Percentiles rank a stretch among this genome's conserved stretches.
phyloP scores from a whole-genome alignment of 2,329 filamentous ascomycete genomes.

The Xylaria multiplex region DNA sequence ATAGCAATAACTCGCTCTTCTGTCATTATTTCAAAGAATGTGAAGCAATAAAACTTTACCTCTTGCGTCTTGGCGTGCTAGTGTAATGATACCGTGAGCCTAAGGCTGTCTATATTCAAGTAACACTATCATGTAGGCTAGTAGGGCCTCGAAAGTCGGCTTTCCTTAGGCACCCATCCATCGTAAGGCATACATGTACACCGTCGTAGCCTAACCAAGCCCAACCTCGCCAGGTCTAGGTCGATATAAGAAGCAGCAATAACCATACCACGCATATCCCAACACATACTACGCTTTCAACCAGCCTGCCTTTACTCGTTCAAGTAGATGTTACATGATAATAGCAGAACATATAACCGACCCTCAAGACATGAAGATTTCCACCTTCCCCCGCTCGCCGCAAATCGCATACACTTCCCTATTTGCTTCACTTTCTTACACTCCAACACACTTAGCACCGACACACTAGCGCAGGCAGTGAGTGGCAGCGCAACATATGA shows the following conservation, averaged over 20 bases:
- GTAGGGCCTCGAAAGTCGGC: neutral
- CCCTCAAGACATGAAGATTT: conserved; percentile 1
- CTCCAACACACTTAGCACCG: neutral
- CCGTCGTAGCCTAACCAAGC: neutral
- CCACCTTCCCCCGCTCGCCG: conserved; percentile 10
- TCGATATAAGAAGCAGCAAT: conserved; percentile 3
- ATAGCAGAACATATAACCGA: conserved; percentile 4
- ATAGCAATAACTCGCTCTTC: neutral
- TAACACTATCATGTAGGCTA: conserved; percentile 6
- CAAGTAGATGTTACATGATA: neutral
- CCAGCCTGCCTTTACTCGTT: no score
- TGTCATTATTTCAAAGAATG: neutral
- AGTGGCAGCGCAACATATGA: no score
- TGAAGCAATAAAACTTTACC: neutral
- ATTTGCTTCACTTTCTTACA: neutral
- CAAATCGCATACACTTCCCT: neutral
- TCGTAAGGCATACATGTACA: conserved; percentile 5
- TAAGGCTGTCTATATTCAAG: neutral
- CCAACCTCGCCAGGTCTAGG: neutral
- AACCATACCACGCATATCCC: neutral
- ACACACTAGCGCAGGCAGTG: no score
- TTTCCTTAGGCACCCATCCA: neutral
- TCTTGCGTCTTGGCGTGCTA: neutral
- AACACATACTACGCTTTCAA: neutral
- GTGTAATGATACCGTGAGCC: neutral